Conservation (phyloP, 1,284 basidiomycete genomes). For the Boletus subluridellus region DNA sequence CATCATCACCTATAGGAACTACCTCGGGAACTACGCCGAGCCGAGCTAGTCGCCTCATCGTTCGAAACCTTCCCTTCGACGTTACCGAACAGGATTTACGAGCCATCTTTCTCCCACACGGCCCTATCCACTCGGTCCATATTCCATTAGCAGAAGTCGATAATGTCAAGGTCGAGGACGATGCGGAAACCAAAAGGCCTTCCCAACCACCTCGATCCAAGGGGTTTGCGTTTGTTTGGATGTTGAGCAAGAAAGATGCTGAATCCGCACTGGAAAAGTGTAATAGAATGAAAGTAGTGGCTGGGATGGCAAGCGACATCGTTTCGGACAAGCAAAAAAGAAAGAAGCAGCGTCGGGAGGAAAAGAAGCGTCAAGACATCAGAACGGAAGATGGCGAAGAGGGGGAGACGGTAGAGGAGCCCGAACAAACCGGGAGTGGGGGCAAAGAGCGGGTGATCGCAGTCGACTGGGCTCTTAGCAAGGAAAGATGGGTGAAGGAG, state of each 20-base stretch:
- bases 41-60: slow-evolving; percentile 80
- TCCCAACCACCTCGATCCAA: slow-evolving; percentile 46
- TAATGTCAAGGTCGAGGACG: slow-evolving; percentile 25
- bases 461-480: slow-evolving; percentile 96
- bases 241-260: slow-evolving; percentile 82
- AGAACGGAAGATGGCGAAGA: slow-evolving; percentile 36
- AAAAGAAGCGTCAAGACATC: slow-evolving; percentile 46
- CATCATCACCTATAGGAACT: slow-evolving; percentile 24
- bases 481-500: slow-evolving; percentile 87
- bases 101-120: slow-evolving; percentile 84
- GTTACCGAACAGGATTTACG: slow-evolving; percentile 84
- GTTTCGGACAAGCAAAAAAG: slow-evolving; percentile 73
- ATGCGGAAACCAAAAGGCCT: slow-evolving; percentile 30
- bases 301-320: slow-evolving; percentile 65
- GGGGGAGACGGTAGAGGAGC: slow-evolving; percentile 38
- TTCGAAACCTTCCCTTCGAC: slow-evolving; percentile 87
- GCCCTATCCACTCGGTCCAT: slow-evolving; percentile 83
- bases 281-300: slow-evolving; percentile 73
- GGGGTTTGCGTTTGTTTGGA: slow-evolving; percentile 97
- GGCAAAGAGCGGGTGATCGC: slow-evolving; percentile 71
- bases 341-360: slow-evolving; percentile 61
- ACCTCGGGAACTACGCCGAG: slow-evolving; percentile 35
- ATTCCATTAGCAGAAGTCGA: slow-evolving; percentile 53
- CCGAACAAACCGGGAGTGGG: slow-evolving; percentile 35
- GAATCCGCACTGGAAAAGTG: slow-evolving; percentile 79